Evolutionary conservation across 257 asterid species (phyloP).

Genomic region (Plantago major): DNA sequence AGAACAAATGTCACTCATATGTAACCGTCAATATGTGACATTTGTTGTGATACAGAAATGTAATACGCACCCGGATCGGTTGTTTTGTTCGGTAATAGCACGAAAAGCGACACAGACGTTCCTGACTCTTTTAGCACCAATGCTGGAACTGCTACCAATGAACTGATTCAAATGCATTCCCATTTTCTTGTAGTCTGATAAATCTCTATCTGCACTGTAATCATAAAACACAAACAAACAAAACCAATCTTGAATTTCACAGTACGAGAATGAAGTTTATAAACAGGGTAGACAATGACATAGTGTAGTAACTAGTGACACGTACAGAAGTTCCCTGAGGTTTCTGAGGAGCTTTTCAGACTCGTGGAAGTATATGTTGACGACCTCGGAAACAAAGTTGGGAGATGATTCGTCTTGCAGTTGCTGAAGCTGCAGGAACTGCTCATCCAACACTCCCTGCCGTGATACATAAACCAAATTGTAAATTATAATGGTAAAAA

Average conservation of each 20-base stretch:
- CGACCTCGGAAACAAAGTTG: constrained; percentile 81
- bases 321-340: constrained; percentile 69
- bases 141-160: constrained; percentile 94
- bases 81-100: constrained; percentile 61
- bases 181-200: constrained; percentile 72
- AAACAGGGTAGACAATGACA: too few relatives aligned
- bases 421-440: constrained; percentile 80
- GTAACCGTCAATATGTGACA: too few relatives aligned
- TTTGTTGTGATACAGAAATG: too few relatives aligned
- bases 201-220: constrained; percentile 56
- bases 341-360: constrained; percentile 77
- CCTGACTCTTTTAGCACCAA: constrained; percentile 79
- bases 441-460: constrained; percentile 90
- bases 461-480: neutral
- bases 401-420: constrained; percentile 90
- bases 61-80: constrained; percentile 49
- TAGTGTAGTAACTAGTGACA: neutral
- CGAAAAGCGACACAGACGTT: constrained; percentile 81
- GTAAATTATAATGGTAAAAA: neutral
- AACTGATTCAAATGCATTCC: constrained; percentile 82
- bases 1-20: too few relatives aligned
- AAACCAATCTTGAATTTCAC: too few relatives aligned
- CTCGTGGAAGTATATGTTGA: constrained; percentile 74
- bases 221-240: too few relatives aligned
- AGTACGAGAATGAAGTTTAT: neutral